phyloP scores from a whole-genome alignment of 2,329 filamentous ascomycete genomes.

The Neonectria magnoliae region DNA sequence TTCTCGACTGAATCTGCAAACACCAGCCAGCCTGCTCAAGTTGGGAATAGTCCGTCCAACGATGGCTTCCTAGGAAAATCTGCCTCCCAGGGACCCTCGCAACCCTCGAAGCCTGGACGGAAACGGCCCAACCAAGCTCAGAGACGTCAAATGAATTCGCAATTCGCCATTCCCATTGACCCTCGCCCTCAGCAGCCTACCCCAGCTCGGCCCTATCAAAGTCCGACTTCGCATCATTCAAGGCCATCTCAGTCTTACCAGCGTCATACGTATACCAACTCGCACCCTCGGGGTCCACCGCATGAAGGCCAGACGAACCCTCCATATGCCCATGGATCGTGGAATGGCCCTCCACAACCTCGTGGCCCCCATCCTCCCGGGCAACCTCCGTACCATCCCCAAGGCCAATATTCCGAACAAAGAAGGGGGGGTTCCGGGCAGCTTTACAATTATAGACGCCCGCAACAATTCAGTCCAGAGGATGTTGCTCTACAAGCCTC shows the following conservation, averaged over 20 bases:
- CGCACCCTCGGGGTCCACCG: conserved; percentile 29
- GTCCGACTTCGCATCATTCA: conserved; percentile 42
- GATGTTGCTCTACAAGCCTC: conserved; percentile 60
- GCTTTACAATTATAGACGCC: conserved; percentile 36
- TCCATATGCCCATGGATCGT: conserved; percentile 31
- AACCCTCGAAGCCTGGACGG: conserved; percentile 47
- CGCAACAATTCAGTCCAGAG: conserved; percentile 50
- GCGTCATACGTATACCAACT: conserved; percentile 36
- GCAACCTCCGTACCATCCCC: conserved; percentile 14
- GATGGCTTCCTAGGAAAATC: background rate
- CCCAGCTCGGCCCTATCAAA: conserved; percentile 44
- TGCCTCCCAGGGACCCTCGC: conserved; percentile 17
- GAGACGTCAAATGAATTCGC: conserved; percentile 69
- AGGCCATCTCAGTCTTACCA: conserved; percentile 37
- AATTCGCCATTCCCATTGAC: conserved; percentile 67
- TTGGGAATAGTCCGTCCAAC: background rate
- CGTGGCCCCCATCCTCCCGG: conserved; percentile 35
- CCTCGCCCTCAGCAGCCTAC: conserved; percentile 49
- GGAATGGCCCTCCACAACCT: conserved; percentile 35
- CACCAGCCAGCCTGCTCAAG: conserved; percentile 5
- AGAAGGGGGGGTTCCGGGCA: conserved; percentile 27
- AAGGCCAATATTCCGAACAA: conserved; percentile 14
- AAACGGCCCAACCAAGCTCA: conserved; percentile 72
- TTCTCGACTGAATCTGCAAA: conserved; percentile 1
- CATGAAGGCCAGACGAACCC: conserved; percentile 28